Evolutionary conservation across 1,284 basidiomycete species (phyloP).

Genomic region (Boletus calvinii): DNA sequence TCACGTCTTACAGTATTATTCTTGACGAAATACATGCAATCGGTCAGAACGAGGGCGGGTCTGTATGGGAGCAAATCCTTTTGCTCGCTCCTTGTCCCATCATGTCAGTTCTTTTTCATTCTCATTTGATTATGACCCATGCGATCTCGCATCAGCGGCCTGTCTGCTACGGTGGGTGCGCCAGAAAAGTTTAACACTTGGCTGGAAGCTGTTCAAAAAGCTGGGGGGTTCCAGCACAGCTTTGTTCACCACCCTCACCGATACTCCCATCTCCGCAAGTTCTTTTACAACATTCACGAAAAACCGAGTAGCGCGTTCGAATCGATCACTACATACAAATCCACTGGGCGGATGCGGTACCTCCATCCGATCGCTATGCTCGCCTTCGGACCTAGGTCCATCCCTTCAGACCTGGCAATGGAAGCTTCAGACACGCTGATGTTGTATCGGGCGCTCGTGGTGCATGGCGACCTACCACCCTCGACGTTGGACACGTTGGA

Average conservation of each 20-base stretch:
- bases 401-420: constrained; percentile 62
- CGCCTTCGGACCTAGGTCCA: constrained; percentile 44
- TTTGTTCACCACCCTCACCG: constrained; percentile 64
- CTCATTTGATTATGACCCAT: background rate
- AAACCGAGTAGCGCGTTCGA: constrained; percentile 30
- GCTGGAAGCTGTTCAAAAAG: constrained; percentile 58
- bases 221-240: constrained; percentile 55
- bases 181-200: constrained; percentile 65
- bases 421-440: constrained; percentile 56
- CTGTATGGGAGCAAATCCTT: constrained; percentile 70
- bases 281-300: constrained; percentile 46
- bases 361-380: constrained; percentile 62
- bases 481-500: constrained; percentile 38
- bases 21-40: constrained; percentile 74
- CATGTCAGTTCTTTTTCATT: constrained; percentile 44
- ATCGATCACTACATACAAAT: constrained; percentile 39
- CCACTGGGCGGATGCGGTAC: constrained; percentile 45
- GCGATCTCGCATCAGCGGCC: constrained; percentile 44
- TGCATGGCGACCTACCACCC: constrained; percentile 19
- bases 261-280: constrained; percentile 72
- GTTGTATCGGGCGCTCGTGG: constrained; percentile 46
- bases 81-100: constrained; percentile 65
- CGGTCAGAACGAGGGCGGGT: constrained; percentile 64
- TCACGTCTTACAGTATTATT: constrained; percentile 49
- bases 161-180: constrained; percentile 68